phyloP scores from a whole-genome alignment of 2,329 filamentous ascomycete genomes.

The Immersiporthe knoxdaviesiana region DNA sequence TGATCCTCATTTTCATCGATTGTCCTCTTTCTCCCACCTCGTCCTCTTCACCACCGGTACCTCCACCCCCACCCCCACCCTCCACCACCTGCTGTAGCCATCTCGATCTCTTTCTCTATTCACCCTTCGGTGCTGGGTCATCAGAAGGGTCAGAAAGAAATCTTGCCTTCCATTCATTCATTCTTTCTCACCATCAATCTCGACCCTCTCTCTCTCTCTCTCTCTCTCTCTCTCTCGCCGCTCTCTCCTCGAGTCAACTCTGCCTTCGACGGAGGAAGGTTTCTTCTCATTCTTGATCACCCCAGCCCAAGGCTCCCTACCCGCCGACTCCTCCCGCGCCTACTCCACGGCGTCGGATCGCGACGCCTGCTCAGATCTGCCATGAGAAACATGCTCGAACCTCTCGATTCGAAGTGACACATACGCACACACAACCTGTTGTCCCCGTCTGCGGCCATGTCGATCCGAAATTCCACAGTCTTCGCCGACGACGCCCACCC shows the following conservation, averaged over 20 bases:
- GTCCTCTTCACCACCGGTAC: neutral
- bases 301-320: neutral
- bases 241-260: neutral
- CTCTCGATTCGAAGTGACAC: constrained; percentile 25
- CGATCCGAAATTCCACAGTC: constrained; percentile 30
- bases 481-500: constrained; percentile 32
- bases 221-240: neutral
- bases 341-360: neutral
- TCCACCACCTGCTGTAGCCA: neutral
- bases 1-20: neutral
- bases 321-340: constrained; percentile 2
- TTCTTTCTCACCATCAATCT: neutral
- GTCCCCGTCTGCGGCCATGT: constrained; percentile 31
- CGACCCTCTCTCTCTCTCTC: neutral
- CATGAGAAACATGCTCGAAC: constrained; percentile 24
- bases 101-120: neutral
- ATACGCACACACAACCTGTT: constrained; percentile 19
- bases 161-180: constrained; percentile 2
- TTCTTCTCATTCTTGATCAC: neutral
- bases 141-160: constrained; percentile 8
- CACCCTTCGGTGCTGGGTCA: constrained; percentile 25
- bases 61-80: neutral
- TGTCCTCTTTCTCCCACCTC: neutral
- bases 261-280: neutral
- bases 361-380: constrained; percentile 7